Base-by-base conservation (phyloP, 2,329 filamentous ascomycete species). In the Penicillium sp. region DNA sequence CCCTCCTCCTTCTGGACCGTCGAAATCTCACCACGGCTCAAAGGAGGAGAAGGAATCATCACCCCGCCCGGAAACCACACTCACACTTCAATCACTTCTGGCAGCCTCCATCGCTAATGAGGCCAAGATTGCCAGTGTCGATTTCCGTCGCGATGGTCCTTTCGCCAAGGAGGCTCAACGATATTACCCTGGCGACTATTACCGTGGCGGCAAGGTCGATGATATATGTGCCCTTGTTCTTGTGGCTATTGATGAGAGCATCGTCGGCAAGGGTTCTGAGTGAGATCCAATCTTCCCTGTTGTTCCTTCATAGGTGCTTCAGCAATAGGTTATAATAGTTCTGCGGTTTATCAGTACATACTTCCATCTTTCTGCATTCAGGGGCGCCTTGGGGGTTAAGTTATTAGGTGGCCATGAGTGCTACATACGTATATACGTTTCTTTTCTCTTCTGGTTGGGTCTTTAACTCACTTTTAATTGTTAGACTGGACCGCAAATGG, bases 101-200 rank as follows among this genome's bases (percentile, higher is more conserved):
- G 93, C 95, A 0, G 85, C 88, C 2, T 88, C 90, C 35, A 88
- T 99, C 56, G 88, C 91, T 16, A 81, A 83, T 10, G 90, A 92
- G 52, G 93, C 95, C 6, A 97, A 97, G 76, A 80, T 85, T 8
- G 92, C 93, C 7, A 96, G 93, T 70, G 75, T 91, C 57, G 92
- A 96, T 75, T 85, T 83, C 49, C 91, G 89, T 68, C 80, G 91
- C 52, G 91, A 98, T 72, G 92, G 93, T 0, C 95, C 95, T 0
- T 99, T 99, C 75, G 92, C 95, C 42, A 96, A 91, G 75, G 92
- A 97, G 74, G 92, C 97, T 21, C 91, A 95, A 72, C 90, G 88
- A 69, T 88, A 90, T 70, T 96, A 91, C 66, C 93, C 95, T 0
- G 81, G 88, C 37, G 93, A 98, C 74, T 85, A 87, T 57, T 99